Percentiles rank a stretch among this genome's conserved stretches.
Evolutionary conservation across 768 basidiomycete species (phyloP).

Genomic region (Tylopilus vinaceipallidus): DNA sequence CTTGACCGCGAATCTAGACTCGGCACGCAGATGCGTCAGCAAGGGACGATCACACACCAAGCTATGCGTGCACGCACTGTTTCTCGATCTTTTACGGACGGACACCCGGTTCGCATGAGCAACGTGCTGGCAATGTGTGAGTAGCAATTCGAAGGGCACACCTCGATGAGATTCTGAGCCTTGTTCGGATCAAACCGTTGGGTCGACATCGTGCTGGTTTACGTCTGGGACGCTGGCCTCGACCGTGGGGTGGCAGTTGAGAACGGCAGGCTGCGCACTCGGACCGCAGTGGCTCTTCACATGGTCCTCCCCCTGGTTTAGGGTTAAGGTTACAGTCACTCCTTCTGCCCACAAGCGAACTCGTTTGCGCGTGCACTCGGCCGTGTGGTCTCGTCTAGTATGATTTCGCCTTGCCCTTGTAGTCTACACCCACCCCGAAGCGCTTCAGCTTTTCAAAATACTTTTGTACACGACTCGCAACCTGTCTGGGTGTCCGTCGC

Average conservation of each 20-base stretch:
- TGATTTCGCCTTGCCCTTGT: conserved; percentile 23
- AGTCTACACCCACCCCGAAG: conserved; percentile 55
- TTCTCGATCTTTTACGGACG: conserved; percentile 84
- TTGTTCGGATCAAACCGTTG: conserved; percentile 79
- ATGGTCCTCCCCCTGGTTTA: conserved; percentile 7
- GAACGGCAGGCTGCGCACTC: not conserved
- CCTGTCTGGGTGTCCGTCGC: conserved; percentile 72
- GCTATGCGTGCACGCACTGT: conserved; percentile 57
- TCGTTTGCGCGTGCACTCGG: not conserved
- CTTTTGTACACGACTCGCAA: conserved; percentile 87
- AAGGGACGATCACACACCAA: not conserved
- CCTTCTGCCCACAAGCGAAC: too few species aligned
- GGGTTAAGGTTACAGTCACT: conserved; percentile 33
- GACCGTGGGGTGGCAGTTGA: not conserved
- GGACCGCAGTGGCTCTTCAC: not conserved
- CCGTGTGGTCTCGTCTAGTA: conserved; percentile 2
- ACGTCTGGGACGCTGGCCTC: conserved; percentile 14
- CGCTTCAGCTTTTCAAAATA: conserved; percentile 82
- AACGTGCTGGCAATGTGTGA: conserved; percentile 21
- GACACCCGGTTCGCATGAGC: conserved; percentile 10
- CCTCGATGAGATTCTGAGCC: conserved; percentile 91
- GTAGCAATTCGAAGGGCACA: conserved; percentile 34
- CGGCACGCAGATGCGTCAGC: conserved; percentile 12
- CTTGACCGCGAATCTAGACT: conserved; percentile 54
- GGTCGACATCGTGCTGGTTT: conserved; percentile 41